phyloP scores from a whole-genome alignment of 2,329 filamentous ascomycete genomes.

The Stemphylium vesicarium region DNA sequence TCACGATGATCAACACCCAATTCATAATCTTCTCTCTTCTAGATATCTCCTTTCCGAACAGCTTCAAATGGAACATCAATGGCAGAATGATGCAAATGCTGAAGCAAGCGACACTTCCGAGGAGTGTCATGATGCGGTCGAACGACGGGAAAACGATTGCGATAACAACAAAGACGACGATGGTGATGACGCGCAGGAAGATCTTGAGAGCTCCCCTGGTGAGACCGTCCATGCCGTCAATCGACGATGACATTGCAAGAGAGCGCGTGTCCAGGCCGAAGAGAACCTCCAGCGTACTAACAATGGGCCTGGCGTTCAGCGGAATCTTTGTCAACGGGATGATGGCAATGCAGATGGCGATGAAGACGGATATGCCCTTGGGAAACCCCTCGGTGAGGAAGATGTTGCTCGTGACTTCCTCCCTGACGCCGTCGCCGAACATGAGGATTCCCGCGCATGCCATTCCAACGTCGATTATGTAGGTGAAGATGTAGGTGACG shows the following conservation, averaged over 20 bases:
- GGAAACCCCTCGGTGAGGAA: slow-evolving; percentile 78
- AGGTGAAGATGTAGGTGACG: slow-evolving; percentile 85
- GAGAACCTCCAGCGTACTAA: slow-evolving; percentile 82
- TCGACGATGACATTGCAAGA: slow-evolving; percentile 56
- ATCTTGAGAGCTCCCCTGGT: slow-evolving; percentile 66
- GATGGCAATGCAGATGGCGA: slow-evolving; percentile 86
- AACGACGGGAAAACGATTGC: slow-evolving; percentile 78
- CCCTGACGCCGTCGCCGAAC: slow-evolving; percentile 88
- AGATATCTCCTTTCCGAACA: slow-evolving; percentile 78
- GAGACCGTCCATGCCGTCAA: slow-evolving; percentile 62
- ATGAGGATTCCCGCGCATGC: slow-evolving; percentile 87
- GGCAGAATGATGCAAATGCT: slow-evolving; percentile 93
- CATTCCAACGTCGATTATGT: slow-evolving; percentile 79
- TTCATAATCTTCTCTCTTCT: slow-evolving; percentile 68
- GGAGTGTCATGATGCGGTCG: slow-evolving; percentile 87
- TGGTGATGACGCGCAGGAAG: slow-evolving; percentile 68
- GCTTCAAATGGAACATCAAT: slow-evolving; percentile 85
- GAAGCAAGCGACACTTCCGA: slow-evolving; percentile 90
- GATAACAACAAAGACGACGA: slow-evolving; percentile 76
- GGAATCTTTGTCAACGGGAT: slow-evolving; percentile 97
- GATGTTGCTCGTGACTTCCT: slow-evolving; percentile 91
- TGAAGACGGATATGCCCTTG: slow-evolving; percentile 72
- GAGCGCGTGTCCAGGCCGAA: slow-evolving; percentile 70
- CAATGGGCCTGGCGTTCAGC: slow-evolving; percentile 84
- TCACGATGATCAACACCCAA: slow-evolving; percentile 73